Percentiles rank a stretch among this genome's conserved stretches.
Evolutionary conservation across 2,329 filamentous ascomycete species (phyloP).

Genomic region (Chaetomium olivaceum): DNA sequence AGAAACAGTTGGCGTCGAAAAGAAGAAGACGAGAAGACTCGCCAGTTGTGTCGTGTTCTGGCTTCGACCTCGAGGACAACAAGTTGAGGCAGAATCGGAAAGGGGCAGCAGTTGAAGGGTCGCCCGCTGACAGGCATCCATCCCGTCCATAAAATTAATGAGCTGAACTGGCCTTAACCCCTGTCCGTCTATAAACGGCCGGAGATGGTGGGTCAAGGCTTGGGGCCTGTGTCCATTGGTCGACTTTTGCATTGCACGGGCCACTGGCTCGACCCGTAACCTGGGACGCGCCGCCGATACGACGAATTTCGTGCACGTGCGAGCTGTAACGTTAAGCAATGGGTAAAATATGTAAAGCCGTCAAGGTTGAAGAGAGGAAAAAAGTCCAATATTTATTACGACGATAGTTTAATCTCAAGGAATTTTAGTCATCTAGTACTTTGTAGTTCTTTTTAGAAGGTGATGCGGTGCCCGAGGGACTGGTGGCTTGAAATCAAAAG

Average conservation of each 20-base stretch:
- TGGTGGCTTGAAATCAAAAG: neutral
- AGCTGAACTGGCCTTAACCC: slow-evolving; percentile 34
- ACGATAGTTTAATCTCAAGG: neutral
- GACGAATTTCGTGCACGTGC: slow-evolving; percentile 2
- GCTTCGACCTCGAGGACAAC: slow-evolving; percentile 20
- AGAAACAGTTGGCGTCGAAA: slow-evolving; percentile 15
- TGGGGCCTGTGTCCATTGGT: slow-evolving; percentile 1
- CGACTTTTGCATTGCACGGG: neutral
- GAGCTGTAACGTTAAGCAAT: neutral
- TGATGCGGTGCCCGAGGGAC: neutral
- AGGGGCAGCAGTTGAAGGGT: slow-evolving; percentile 28
- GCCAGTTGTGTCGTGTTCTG: slow-evolving; percentile 22
- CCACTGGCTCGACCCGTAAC: slow-evolving; percentile 1
- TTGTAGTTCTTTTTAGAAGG: neutral
- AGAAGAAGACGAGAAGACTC: slow-evolving; percentile 19
- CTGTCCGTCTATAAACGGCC: slow-evolving; percentile 16
- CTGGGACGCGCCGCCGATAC: slow-evolving; percentile 3
- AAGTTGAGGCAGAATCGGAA: slow-evolving; percentile 20
- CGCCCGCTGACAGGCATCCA: slow-evolving; percentile 24
- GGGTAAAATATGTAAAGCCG: neutral
- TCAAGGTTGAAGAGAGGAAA: neutral
- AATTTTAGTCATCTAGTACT: neutral
- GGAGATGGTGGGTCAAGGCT: slow-evolving; percentile 9
- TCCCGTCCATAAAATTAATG: slow-evolving; percentile 27
- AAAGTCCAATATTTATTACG: neutral